Conservation (phyloP, 176 grass and related monocot genomes). For the Hsuehochloa calcarea region DNA sequence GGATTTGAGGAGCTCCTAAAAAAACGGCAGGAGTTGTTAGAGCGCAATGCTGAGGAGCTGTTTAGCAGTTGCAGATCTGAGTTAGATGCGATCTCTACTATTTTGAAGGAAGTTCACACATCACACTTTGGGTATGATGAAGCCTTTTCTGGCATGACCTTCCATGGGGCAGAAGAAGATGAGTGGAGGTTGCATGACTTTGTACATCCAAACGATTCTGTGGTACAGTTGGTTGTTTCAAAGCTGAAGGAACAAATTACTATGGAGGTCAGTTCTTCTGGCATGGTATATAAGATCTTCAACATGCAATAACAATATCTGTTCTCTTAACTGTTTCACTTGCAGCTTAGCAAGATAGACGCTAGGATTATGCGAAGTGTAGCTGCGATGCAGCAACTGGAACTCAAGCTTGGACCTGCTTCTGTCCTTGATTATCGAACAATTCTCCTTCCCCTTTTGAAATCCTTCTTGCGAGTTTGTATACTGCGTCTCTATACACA, state of each 20-base stretch:
- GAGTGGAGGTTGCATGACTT: conserved; percentile 69
- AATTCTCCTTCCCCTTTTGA: conserved; percentile 71
- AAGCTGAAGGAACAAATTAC: conserved; percentile 57
- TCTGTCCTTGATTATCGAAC: conserved; percentile 67
- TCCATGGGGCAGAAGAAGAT: conserved; percentile 55
- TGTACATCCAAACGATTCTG: conserved; percentile 54
- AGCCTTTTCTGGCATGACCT: conserved; percentile 47
- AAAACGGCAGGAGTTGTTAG: conserved; percentile 60
- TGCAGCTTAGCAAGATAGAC: conserved; percentile 85
- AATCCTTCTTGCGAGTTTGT: conserved; percentile 71
- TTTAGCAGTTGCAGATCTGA: conserved; percentile 43
- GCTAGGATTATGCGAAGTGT: conserved; percentile 72
- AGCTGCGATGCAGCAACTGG: conserved; percentile 55
- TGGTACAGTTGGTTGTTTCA: conserved; percentile 46
- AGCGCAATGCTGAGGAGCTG: conserved; percentile 50
- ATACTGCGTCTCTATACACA: conserved; percentile 3
- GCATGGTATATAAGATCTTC: conserved; percentile 14
- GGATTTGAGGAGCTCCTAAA: conserved; percentile 66
- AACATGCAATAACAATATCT: conserved; percentile 18
- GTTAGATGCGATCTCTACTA: conserved; percentile 57
- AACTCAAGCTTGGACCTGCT: conserved; percentile 66
- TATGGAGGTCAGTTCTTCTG: conserved; percentile 53
- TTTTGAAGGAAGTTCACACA: conserved; percentile 71
- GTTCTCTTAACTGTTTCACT: conserved; percentile 13
- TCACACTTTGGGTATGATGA: conserved; percentile 65